A percentile compares a stretch with the other conserved stretches of the same genome.
These are phyloP conservation scores for Carex pumila DNA, from an alignment of 176 grass and related monocot species.

Conservation along the genomic window DNA sequence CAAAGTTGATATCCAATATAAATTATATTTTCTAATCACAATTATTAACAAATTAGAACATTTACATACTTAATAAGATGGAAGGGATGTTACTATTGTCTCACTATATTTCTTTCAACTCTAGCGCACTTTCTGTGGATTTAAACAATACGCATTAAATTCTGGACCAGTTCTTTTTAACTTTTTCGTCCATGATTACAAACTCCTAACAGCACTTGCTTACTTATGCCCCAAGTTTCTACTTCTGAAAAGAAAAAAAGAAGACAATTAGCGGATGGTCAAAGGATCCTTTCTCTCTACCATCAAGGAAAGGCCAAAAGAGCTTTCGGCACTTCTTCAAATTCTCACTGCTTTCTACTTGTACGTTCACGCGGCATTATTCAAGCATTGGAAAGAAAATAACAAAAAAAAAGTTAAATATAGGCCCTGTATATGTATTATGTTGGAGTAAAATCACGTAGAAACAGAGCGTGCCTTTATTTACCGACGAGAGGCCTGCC, in stretches of 20 bases:
- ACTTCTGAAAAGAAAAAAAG: neutral
- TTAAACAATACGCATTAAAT: neutral
- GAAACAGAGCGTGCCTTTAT: neutral
- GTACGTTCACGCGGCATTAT: neutral
- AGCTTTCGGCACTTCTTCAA: neutral
- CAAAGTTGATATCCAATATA: too few relatives aligned
- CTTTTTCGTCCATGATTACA: neutral
- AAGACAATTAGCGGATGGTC: neutral
- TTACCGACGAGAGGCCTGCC: neutral
- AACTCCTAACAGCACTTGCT: neutral
- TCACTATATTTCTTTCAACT: neutral
- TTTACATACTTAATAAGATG: too few relatives aligned
- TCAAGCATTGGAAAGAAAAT: neutral
- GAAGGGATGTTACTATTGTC: too few relatives aligned
- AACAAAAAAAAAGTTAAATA: neutral
- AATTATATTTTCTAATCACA: too few relatives aligned
- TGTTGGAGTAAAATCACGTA: neutral
- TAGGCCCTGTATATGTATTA: neutral
- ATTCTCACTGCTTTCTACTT: slow-evolving; percentile 3
- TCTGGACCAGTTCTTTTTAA: neutral
- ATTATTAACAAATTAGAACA: too few relatives aligned
- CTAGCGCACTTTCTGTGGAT: neutral
- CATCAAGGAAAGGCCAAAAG: neutral
- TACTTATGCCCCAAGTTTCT: slow-evolving; percentile 24
- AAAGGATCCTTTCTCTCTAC: slow-evolving; percentile 11